Evolutionary conservation across 495 filamentous ascomycete genomes (phyloP), one percentile per base, ranked within the genome.

Genomic region (Aspergillus ostianus): DNA sequence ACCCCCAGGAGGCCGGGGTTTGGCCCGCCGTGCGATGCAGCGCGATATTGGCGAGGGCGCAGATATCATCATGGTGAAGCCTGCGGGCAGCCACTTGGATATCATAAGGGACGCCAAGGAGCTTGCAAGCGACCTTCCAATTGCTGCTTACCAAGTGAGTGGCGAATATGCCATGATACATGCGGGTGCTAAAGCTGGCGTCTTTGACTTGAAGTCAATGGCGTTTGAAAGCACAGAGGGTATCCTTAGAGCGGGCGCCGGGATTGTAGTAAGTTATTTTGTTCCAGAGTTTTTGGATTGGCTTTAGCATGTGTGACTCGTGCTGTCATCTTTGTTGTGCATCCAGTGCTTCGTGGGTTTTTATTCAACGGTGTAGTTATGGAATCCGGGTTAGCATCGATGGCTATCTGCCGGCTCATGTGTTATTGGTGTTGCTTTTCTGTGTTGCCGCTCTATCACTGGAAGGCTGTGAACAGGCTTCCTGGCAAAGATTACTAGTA

Each of bases 21-120:
- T 98, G 56, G 94, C 94, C 26, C 87, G 93, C 51, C 87, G 94
- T 57, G 95, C 95, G 17, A 98, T 98, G 58, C 74, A 84, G 45
- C 84, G 95, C 60, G 94, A 98, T 68, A 92, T 98, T 50, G 81
- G 80, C 58, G 94, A 98, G 73, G 94, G 94, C 21, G 94, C 94
- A 17, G 94, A 98, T 70, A 92, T 97, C 62, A 96, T 98, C 67
- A 97, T 98, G 95, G 94, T 98, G 47, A 98, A 98, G 77, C 94
- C 94, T 3, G 93, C 94, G 10, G 87, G 87, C 58, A 91, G 91
- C 67, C 98, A 96, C 68, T 80, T 98, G 23, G 95, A 98, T 71
- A 94, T 98, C 66, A 97, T 98, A 64, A 88, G 88, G 55, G 94
- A 98, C 73, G 95, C 94, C 29, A 96, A 94, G 78, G 90, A 97